Conservation (phyloP, 495 filamentous ascomycete genomes). For the Aspergillus ostianus region DNA sequence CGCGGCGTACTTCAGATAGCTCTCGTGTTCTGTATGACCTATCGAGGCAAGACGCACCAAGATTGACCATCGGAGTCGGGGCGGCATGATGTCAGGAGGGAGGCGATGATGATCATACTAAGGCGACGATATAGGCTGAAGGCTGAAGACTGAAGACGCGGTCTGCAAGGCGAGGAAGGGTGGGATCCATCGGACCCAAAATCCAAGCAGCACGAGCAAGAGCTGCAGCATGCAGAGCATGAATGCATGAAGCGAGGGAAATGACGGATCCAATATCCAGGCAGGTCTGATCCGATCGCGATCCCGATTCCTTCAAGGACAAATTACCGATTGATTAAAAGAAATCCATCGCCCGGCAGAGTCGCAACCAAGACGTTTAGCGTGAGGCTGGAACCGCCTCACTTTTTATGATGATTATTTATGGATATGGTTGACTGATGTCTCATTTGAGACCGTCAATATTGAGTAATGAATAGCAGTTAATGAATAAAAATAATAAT, state of each 20-base stretch:
- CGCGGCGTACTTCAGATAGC: background rate
- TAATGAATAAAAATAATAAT: too few relatives aligned
- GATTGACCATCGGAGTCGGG: background rate
- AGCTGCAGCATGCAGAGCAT: background rate
- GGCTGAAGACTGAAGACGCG: too few relatives aligned
- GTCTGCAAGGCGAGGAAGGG: too few relatives aligned
- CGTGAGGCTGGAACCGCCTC: slow-evolving; percentile 12
- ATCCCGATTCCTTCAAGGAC: background rate
- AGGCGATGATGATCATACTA: background rate
- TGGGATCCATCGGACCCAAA: too few relatives aligned
- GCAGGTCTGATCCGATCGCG: background rate
- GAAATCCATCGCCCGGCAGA: background rate
- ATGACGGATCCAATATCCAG: background rate
- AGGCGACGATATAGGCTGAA: background rate
- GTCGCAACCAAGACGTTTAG: background rate
- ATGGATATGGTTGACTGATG: too few relatives aligned
- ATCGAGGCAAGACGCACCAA: background rate
- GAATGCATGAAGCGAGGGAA: background rate
- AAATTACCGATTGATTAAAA: slow-evolving; percentile 2
- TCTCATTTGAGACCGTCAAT: background rate
- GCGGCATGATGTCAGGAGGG: background rate
- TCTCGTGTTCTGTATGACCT: background rate
- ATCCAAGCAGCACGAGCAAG: background rate
- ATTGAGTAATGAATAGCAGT: background rate
- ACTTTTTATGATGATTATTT: background rate